Evolutionary conservation across 2,329 filamentous ascomycete species (phyloP).

Genomic region (Paecilomyces niveus): DNA sequence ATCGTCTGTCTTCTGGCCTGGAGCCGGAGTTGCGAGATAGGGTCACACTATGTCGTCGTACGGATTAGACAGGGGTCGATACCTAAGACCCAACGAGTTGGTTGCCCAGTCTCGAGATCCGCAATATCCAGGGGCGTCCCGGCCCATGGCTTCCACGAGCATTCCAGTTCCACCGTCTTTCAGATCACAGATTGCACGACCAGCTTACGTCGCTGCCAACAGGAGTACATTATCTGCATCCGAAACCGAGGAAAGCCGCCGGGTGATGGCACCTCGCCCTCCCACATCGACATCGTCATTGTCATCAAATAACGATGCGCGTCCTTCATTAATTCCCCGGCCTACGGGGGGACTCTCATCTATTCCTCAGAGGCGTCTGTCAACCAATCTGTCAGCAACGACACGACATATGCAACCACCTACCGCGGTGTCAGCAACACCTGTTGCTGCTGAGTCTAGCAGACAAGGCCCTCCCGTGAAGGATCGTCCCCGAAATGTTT

Average conservation of each 20-base stretch:
- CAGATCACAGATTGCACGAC: conserved; percentile 21
- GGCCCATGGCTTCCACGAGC: conserved; percentile 10
- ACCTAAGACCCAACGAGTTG: conserved; percentile 20
- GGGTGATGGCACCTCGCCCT: conserved; percentile 11
- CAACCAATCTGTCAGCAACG: conserved; percentile 4
- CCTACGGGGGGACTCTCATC: conserved; percentile 16
- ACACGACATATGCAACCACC: not conserved
- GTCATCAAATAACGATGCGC: conserved; percentile 14
- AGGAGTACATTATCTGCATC: conserved; percentile 22
- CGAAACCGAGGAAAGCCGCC: conserved; percentile 16
- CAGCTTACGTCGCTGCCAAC: conserved; percentile 13
- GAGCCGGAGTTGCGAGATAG: conserved; percentile 16
- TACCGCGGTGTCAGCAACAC: not conserved
- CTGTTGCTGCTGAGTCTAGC: conserved; percentile 8
- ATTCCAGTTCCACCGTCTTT: conserved; percentile 13
- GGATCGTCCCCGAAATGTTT: conserved; percentile 29
- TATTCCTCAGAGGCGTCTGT: conserved; percentile 3
- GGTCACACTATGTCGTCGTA: conserved; percentile 31
- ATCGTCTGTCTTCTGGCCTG: conserved; percentile 20
- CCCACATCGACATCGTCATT: conserved; percentile 11
- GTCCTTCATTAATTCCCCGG: conserved; percentile 22
- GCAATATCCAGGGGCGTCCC: conserved; percentile 15
- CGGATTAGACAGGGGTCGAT: conserved; percentile 23
- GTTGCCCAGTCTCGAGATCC: conserved; percentile 16
- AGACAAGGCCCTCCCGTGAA: conserved; percentile 10